phyloP scores from a whole-genome alignment of 106 monocot species.

The Acorus calamus region DNA sequence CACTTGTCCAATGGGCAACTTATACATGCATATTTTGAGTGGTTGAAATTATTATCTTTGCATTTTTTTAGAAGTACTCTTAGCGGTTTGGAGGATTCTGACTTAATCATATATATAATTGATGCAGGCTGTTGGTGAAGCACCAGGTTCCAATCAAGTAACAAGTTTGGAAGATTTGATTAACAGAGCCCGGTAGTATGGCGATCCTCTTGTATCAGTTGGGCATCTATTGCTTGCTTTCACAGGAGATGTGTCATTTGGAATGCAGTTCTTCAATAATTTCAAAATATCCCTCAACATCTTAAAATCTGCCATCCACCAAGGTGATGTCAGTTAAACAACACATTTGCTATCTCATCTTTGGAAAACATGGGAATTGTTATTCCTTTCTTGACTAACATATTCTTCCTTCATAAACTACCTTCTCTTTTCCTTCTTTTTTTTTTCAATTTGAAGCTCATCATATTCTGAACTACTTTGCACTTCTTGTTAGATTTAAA shows the following conservation, averaged over 20 bases:
- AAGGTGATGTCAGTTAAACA: constrained; percentile 75
- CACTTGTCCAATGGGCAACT: no score
- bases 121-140: constrained; percentile 79
- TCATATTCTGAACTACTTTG: no score
- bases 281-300: constrained; percentile 56
- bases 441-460: neutral
- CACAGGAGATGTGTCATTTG: constrained; percentile 78
- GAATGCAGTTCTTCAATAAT: constrained; percentile 81
- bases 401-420: no score
- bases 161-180: constrained; percentile 76
- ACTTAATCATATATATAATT: neutral
- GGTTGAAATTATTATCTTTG: no score
- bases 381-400: neutral
- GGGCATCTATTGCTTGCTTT: constrained; percentile 87
- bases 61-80: neutral
- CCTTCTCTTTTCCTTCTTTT: constrained; percentile 19
- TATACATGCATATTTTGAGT: no score
- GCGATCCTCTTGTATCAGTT: constrained; percentile 90
- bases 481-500: neutral
- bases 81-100: no score
- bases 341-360: neutral
- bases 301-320: constrained; percentile 61
- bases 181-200: constrained; percentile 81
- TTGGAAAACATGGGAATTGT: no score
- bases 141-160: constrained; percentile 87